Percentiles rank a stretch among this genome's conserved stretches.
These are phyloP conservation scores for Cornus florida DNA, from an alignment of 148 eudicot genomes.

Conservation along the genomic window DNA sequence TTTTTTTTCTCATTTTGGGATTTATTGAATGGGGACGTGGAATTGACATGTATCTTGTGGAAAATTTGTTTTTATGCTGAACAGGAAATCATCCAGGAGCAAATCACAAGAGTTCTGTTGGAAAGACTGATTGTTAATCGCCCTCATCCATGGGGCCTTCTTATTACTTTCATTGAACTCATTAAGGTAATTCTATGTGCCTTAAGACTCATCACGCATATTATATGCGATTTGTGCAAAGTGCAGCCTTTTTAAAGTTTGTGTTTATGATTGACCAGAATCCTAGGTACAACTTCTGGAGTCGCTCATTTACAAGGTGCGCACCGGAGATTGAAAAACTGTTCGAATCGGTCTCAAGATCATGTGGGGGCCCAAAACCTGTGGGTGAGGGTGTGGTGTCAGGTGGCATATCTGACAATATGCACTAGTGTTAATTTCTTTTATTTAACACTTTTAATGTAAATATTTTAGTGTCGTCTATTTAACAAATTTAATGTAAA, in stretches of 20 bases:
- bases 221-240: background rate
- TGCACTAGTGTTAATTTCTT: constrained; percentile 27
- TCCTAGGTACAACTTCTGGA: constrained; percentile 89
- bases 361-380: constrained; percentile 90
- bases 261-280: constrained; percentile 42
- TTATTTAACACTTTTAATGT: background rate
- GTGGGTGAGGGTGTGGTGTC: constrained; percentile 69
- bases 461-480: background rate
- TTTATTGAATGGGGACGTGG: background rate
- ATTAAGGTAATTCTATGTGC: constrained; percentile 59
- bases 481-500: background rate
- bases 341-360: constrained; percentile 88
- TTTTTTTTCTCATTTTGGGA: background rate
- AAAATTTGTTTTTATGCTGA: background rate
- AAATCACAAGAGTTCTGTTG: constrained; percentile 86
- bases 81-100: constrained; percentile 93
- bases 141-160: constrained; percentile 99
- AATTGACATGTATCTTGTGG: constrained; percentile 1
- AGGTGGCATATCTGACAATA: constrained; percentile 63
- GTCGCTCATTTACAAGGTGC: constrained; percentile 77
- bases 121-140: constrained; percentile 84
- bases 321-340: constrained; percentile 93
- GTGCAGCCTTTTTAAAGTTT: background rate
- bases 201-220: background rate
- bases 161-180: constrained; percentile 87